Base-by-base conservation (phyloP, 768 basidiomycete genomes). In the Hypholoma sublateritium region DNA sequence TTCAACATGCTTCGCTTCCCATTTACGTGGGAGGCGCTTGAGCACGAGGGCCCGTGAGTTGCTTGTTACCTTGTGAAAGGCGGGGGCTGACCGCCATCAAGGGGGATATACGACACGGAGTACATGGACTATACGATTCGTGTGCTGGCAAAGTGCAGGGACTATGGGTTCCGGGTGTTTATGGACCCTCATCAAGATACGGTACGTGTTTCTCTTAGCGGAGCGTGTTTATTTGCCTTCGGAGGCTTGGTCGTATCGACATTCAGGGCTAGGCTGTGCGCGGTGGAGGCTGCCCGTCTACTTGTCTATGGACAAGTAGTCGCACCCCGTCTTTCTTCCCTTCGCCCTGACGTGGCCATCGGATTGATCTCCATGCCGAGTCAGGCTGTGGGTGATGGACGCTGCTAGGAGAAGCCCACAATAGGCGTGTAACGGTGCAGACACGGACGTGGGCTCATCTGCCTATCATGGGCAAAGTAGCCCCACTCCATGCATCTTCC, bases 101-200 rank as follows among this genome's bases (percentile, higher is more conserved):
- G 95, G 4, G 91, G 93, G 9, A 85, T 85, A 65, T 96, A 94
- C 66, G 97, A 99, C 67, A 80, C 87, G 51, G 89, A 89, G 24
- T 98, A 87, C 67, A 94, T 98, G 77, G 89, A 96, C 67, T 98
- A 98, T 63, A 91, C 87, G 3, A 81, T 98, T 34, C 81, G 82
- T 9, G 87, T 96, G 0, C 79, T 98, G n/a, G 80, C 83, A 19
- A 95, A 95, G 70, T 95, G 93, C 74, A 94, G 95, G 67, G 86
- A 90, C 46, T 88, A 91, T 64, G 96, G 95, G 16, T 97, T 98
- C 74, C 83, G 83, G 68, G 87, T 95, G 12, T 97, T 86, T 71
- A 86, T 99, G 77, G 95, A 98, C 65, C 94, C 96, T 5, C 96
- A 99, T 70, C 97, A 99, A 70, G 96, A 99, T 66, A 82, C 84